phyloP scores from a whole-genome alignment of 2,329 filamentous ascomycete genomes.

The Zopfia rhizophila region DNA sequence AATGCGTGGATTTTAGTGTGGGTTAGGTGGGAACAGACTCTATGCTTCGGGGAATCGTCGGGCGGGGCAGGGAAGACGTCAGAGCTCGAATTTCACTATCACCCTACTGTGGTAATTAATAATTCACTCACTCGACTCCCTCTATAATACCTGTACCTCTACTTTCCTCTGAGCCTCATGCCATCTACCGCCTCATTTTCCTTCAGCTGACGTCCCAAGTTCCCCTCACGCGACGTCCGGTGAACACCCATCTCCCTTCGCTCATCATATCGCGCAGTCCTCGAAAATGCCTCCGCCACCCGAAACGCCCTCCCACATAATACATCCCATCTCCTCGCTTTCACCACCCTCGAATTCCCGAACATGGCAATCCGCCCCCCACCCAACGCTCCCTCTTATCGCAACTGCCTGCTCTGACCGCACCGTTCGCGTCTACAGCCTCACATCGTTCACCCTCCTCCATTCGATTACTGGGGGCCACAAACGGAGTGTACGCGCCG shows the following conservation, averaged over 20 bases:
- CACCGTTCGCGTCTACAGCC: conserved; percentile 87
- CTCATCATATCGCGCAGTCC: too few relatives aligned
- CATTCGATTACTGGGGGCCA: conserved; percentile 87
- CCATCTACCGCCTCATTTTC: not conserved
- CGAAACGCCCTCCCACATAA: conserved; percentile 21
- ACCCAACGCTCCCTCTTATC: conserved; percentile 86
- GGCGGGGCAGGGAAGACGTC: too few relatives aligned
- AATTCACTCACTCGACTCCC: too few relatives aligned
- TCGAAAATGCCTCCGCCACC: not conserved
- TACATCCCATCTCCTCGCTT: conserved; percentile 62
- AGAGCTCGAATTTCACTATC: too few relatives aligned
- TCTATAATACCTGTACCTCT: too few relatives aligned
- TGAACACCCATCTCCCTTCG: too few relatives aligned
- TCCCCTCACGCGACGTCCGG: too few relatives aligned
- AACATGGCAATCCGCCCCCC: conserved; percentile 86
- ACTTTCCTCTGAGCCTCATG: too few relatives aligned
- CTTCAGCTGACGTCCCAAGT: not conserved
- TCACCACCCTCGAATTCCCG: conserved; percentile 67
- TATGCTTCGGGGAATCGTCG: too few relatives aligned
- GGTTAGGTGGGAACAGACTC: too few relatives aligned
- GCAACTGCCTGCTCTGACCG: conserved; percentile 90
- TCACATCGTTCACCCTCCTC: conserved; percentile 81
- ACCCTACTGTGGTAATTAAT: too few relatives aligned
- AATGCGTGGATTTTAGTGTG: too few relatives aligned
- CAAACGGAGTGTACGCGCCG: conserved; percentile 85